phyloP scores from a whole-genome alignment of 306 rosid species.

The Castanea crenata region DNA sequence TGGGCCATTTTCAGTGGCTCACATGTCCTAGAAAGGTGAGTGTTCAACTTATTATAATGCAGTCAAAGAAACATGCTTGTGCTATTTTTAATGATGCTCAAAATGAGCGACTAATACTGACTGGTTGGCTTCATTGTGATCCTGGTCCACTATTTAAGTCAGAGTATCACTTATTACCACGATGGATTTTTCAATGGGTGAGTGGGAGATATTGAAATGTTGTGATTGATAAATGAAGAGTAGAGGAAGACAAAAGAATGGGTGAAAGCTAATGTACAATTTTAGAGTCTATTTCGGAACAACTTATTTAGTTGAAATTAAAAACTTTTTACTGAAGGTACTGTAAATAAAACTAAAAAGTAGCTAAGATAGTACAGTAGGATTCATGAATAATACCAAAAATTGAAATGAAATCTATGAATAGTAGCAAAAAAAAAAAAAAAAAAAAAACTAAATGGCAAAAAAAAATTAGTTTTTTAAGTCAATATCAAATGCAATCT shows the following conservation, averaged over 20 bases:
- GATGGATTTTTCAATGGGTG: constrained; percentile 77
- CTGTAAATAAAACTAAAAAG: no score
- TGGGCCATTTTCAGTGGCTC: constrained; percentile 86
- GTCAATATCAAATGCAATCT: no score
- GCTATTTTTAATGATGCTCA: constrained; percentile 10
- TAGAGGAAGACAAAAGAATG: no score
- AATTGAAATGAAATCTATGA: no score
- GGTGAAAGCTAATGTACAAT: not conserved
- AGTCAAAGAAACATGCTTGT: not conserved
- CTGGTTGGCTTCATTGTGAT: constrained; percentile 93
- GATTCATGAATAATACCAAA: no score
- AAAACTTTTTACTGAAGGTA: no score
- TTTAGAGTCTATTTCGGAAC: not conserved
- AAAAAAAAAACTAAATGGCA: no score
- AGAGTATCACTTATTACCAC: constrained; percentile 53
- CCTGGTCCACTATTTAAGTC: constrained; percentile 83
- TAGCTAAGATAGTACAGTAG: no score
- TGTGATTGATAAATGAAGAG: no score
- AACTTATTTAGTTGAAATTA: no score
- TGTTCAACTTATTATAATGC: constrained; percentile 24
- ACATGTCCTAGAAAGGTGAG: constrained; percentile 94
- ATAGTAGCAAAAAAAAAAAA: no score
- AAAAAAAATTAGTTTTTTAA: no score
- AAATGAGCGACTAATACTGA: constrained; percentile 79
- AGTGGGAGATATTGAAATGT: constrained; percentile 12